Percentiles rank a stretch among this genome's conserved stretches.
phyloP scores from a whole-genome alignment of 1,139 yeast species.

The Blastobotrys serpentis region DNA sequence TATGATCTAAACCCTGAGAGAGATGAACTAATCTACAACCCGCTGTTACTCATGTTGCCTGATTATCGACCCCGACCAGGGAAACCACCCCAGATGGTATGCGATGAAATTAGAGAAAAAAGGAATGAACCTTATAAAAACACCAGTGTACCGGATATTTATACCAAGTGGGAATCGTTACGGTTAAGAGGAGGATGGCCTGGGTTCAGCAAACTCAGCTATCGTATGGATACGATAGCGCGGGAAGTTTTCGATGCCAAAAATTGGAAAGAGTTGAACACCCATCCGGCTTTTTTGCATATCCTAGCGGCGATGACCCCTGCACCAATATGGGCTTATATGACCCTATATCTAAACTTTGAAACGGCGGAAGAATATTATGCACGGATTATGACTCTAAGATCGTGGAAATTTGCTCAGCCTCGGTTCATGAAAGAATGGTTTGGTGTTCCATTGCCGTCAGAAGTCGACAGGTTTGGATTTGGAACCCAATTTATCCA shows the following conservation, averaged over 20 bases:
- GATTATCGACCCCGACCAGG: neutral
- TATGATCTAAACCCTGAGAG: neutral
- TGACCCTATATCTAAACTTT: neutral
- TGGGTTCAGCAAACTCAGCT: slow-evolving; percentile 11
- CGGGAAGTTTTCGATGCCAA: slow-evolving; percentile 9
- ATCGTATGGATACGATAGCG: slow-evolving; percentile 16
- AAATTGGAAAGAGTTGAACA: slow-evolving; percentile 7
- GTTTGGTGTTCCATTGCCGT: slow-evolving; percentile 14
- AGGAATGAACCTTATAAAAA: neutral
- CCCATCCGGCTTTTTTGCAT: slow-evolving; percentile 5
- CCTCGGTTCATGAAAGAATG: slow-evolving; percentile 1
- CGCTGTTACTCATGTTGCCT: neutral
- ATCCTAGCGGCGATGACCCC: slow-evolving; percentile 15
- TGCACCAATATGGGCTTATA: slow-evolving; percentile 12
- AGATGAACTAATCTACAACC: slow-evolving; percentile 10
- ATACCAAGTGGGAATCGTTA: slow-evolving; percentile 12
- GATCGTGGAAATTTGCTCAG: neutral
- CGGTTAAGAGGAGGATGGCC: slow-evolving; percentile 18
- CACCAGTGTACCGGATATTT: neutral
- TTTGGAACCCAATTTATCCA: slow-evolving; percentile 13
- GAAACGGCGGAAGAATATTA: slow-evolving; percentile 11
- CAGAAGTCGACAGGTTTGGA: slow-evolving; percentile 15
- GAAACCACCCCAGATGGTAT: neutral
- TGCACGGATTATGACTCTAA: neutral
- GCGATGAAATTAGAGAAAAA: slow-evolving; percentile 3